Base-by-base conservation (phyloP, 352 stramenopile species). In the Stramenopiles sp. region DNA sequence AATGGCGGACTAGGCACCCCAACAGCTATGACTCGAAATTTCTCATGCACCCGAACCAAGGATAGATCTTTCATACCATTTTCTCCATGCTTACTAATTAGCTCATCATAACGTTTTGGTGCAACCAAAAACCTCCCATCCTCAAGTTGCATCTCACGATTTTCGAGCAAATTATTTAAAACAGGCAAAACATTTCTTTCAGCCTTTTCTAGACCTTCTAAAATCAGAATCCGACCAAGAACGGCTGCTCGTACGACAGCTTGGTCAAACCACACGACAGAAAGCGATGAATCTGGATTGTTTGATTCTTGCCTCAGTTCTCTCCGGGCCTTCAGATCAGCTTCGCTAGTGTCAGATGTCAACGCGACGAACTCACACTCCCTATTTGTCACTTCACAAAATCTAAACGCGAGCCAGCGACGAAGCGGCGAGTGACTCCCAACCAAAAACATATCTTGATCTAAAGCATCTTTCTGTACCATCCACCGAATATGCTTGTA, bases 141-240 rank as follows among this genome's bases (percentile, higher is more conserved):
- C 80, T 98, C 95, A 32, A 98, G 85, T 30, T 90, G 91, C 87
- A 98, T 93, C 81, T 98, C 93, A 80, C 87, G 89, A 84, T 98
- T 97, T 84, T 98, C 95, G 4, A 98, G 87, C 32, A 98, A 83
- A 84, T 98, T 98, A 84, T 98, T 98, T 8, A 98, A 84, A n/a
- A 94, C 97, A 0, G 95, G 95, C 32, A 98, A 86, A 0, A 98
- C 94, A 83, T 98, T 98, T 27, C 95, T 86, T 84, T 98, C 93
- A 7, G 94, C 94, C 75, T 96, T 96, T 85, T 98, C 93, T 14
- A 98, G 80, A 0, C 89, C 89, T 93, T 98, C 95, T 31, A 98
- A 91, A 76, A 98, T 88, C 0, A 98, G 85, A 30, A 98, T 86
- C 32, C 93, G 87, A 30, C 95, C 95, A 76, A 94, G 84, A 33